Conservation (phyloP, 2,329 filamentous ascomycete genomes). For the Aspergillus aculeatus region DNA sequence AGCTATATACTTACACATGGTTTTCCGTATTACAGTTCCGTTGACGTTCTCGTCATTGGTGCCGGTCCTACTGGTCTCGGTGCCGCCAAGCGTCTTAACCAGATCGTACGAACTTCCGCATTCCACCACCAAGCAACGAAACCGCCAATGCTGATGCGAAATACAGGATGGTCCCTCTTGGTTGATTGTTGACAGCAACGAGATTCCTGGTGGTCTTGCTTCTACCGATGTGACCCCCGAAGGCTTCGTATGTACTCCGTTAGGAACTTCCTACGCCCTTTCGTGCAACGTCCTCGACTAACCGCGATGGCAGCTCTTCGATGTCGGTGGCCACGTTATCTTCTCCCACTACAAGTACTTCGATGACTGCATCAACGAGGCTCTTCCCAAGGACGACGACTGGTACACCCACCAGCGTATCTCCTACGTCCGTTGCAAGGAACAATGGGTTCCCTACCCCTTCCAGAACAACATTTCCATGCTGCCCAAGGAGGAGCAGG, state of each 20-base stretch:
- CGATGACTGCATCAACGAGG: constrained; percentile 97
- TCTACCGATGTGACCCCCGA: constrained; percentile 93
- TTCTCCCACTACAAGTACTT: constrained; percentile 99
- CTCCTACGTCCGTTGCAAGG: constrained; percentile 97
- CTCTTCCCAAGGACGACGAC: constrained; percentile 86
- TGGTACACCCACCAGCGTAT: constrained; percentile 99
- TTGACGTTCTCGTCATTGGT: constrained; percentile 97
- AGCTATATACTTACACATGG: constrained; percentile 16
- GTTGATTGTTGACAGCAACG: constrained; percentile 90
- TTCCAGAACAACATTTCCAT: constrained; percentile 99
- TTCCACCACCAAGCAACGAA: not conserved
- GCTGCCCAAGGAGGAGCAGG: constrained; percentile 95
- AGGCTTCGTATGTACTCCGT: constrained; percentile 76
- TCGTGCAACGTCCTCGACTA: constrained; percentile 8
- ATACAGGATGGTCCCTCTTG: constrained; percentile 83
- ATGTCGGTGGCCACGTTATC: constrained; percentile 97
- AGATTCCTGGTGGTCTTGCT: constrained; percentile 91
- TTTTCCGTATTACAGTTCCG: constrained; percentile 59
- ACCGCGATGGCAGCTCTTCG: constrained; percentile 71
- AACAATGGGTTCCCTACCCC: constrained; percentile 94
- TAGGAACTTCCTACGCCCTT: not conserved
- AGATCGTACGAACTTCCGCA: constrained; percentile 65
- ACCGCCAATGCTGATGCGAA: constrained; percentile 13
- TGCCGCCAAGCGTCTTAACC: constrained; percentile 95
- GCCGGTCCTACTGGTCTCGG: constrained; percentile 96